Evolutionary conservation across 2,329 filamentous ascomycete species (phyloP), one percentile per base, ranked within the genome.

Genomic region (Celoporthe dispersa): DNA sequence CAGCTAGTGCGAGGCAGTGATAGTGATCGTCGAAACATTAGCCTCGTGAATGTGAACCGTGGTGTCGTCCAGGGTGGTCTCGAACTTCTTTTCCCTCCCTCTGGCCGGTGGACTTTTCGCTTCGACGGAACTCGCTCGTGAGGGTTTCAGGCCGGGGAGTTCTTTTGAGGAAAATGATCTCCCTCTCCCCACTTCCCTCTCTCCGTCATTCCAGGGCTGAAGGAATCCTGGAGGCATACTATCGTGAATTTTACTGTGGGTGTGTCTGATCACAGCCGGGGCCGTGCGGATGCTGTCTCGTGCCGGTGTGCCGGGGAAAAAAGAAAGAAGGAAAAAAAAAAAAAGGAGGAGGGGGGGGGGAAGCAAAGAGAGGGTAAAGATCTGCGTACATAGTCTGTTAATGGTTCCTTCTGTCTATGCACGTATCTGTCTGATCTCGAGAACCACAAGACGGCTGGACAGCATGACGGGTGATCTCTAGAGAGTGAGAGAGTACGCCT

Each of bases 21-120:
- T 66, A n/a, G n/a, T n/a, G n/a, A n/a, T 37, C 51, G 48, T 28
- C 64, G 33, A 41, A 66, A 66, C 64, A 59, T 66, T 66, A 14
- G 51, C n/a, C 51, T 57, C 33, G 12, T 41, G 51, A 22, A 51
- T 66, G 48, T 51, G 31, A 66, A 51, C 48, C 64, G 2, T 16
- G 19, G 19, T 4, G 41, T 41, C 6, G 19, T 48, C 16, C 0
- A 48, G 41, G 41, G 44, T n/a, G 44, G 44, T 48, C 44, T 48
- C 44, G 44, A n/a, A n/a, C 44, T 44, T 16, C 12, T 44, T 19
- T 1, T 44, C 3, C 7, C 6, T 5, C 8, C 16, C 7, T 44
- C 41, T 48, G 41, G 41, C 8, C 22, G 41, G 16, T 2, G 41
- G 41, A 48, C 16, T 48, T 48, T 14, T 33, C 53, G 53, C 25